Evolutionary conservation across 805 yeast species (phyloP), one percentile per base, ranked within the genome.

Genomic region (Peterozyma toletana): DNA sequence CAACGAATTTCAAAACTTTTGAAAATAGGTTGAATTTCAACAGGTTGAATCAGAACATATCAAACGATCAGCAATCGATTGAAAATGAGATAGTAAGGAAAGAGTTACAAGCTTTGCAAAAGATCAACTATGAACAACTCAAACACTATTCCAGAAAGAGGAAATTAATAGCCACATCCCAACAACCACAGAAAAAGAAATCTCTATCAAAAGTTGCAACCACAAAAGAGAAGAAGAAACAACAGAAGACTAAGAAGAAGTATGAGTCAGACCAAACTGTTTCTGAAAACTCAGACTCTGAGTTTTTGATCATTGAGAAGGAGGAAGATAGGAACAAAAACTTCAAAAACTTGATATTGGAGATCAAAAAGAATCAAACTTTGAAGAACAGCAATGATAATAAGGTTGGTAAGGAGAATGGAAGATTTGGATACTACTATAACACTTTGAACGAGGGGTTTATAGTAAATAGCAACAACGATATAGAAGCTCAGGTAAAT

Each of bases 361-460:
- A 21, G 7, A 21, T 21, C 27, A 21, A 21, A 21, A 21, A 21
- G 27, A 21, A 21, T 21, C 27, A 21, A 21, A 21, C 27, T 21
- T 21, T 21, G 7, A 21, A 21, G 7, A 21, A 21, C 27, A 7
- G 27, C 27, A 21, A 21, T 21, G 27, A 21, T 21, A 7, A 7
- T 7, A 21, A 21, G 7, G 27, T 21, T 21, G 27, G 27, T 21
- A 21, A 21, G 7, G 27, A 21, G 27, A 21, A 21, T 21, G 27
- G 27, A 5, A 44, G 38, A 34, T 44, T 44, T 34, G 47, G 47
- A 14, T 44, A 40, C 30, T 44, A 44, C 16, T 40, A 44, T 14
- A 44, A 44, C 34, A 44, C 47, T 4, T 30, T 44, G 11, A 44
- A 44, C 31, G 47, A 35, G 31, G 30, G 11, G 11, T 9, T 27